Evolutionary conservation across 345 rosid genomes (phyloP).

Genomic region (Litchi chinensis): DNA sequence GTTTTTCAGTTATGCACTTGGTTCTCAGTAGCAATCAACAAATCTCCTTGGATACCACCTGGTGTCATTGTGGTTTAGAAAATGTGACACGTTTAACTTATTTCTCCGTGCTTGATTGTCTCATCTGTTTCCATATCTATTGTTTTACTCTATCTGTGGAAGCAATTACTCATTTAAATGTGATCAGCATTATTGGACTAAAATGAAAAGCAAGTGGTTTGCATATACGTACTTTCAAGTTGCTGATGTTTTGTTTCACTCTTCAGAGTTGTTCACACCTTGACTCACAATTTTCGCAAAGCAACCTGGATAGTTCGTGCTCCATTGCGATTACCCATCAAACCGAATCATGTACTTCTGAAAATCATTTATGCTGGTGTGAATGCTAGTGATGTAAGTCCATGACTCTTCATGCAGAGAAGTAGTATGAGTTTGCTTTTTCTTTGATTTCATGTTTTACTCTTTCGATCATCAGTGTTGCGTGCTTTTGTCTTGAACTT

Average conservation of each 20-base stretch:
- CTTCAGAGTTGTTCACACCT: conserved; percentile 83
- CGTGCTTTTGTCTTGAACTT: not conserved
- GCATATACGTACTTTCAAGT: not conserved
- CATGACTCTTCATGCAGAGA: conserved; percentile 19
- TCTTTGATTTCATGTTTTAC: not conserved
- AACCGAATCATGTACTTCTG: conserved; percentile 70
- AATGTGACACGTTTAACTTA: conserved; percentile 3
- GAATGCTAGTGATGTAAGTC: conserved; percentile 99
- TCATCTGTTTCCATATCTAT: not conserved
- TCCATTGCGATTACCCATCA: conserved; percentile 64
- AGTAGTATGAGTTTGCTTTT: conserved; percentile 2
- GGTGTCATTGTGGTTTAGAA: not conserved
- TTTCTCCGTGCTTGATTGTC: not conserved
- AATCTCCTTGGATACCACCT: not conserved
- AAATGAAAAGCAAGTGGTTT: not conserved
- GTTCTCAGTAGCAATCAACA: not conserved
- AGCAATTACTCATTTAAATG: not conserved
- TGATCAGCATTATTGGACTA: not conserved
- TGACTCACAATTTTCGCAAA: conserved; percentile 82
- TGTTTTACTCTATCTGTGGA: not conserved
- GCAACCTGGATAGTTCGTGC: conserved; percentile 65
- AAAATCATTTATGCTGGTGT: conserved; percentile 94
- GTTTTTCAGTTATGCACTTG: not conserved
- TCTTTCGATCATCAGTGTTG: not conserved
- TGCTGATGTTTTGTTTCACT: conserved; percentile 28